Percentiles rank a stretch among this genome's conserved stretches.
Evolutionary conservation across 331 rosid genomes (phyloP).

Genomic region (Malus hybrid): DNA sequence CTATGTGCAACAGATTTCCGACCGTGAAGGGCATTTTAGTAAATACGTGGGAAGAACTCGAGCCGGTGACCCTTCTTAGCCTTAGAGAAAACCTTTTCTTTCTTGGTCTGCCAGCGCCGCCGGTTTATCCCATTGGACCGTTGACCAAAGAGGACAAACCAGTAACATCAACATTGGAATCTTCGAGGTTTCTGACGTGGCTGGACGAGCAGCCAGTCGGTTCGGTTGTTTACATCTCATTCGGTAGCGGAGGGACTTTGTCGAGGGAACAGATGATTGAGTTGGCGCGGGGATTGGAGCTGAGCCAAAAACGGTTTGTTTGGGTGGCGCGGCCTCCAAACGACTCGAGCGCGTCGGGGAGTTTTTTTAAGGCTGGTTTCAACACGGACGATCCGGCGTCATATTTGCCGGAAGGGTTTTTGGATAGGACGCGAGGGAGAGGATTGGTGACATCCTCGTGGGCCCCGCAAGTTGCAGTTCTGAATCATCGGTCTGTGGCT

Average conservation of each 20-base stretch:
- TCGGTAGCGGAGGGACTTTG: slow-evolving; percentile 5
- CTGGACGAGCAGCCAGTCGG: neutral
- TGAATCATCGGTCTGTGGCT: neutral
- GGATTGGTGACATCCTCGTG: neutral
- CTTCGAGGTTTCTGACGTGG: neutral
- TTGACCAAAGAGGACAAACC: neutral
- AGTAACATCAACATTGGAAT: neutral
- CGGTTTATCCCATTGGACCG: neutral
- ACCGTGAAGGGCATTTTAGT: neutral
- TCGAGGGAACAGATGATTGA: neutral
- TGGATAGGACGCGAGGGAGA: neutral
- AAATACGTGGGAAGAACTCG: slow-evolving; percentile 6
- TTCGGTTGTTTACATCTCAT: slow-evolving; percentile 1
- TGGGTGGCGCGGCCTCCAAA: neutral
- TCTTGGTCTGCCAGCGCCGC: neutral
- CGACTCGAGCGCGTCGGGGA: neutral
- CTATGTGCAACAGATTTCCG: neutral
- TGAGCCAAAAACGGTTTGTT: neutral
- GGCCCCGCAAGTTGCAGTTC: neutral
- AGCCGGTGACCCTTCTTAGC: neutral
- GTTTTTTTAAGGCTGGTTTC: neutral
- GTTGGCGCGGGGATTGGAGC: neutral
- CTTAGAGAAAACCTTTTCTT: neutral
- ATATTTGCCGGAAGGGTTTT: neutral
- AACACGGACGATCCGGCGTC: neutral